Evolutionary conservation across 768 basidiomycete species (phyloP).

Genomic region (Pholiota molesta): DNA sequence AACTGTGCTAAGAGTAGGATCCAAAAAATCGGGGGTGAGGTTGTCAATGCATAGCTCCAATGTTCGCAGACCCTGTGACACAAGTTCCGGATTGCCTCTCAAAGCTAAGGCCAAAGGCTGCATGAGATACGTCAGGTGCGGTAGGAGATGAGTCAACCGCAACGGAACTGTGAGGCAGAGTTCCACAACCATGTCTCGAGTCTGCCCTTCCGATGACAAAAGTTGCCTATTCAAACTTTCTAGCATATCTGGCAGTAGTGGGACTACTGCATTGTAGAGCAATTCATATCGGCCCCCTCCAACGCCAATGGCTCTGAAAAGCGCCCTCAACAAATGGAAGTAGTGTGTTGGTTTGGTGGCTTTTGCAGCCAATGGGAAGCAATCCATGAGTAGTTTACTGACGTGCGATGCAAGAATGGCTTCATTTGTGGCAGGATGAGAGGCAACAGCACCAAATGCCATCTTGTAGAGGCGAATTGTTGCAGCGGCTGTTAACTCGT

Average conservation of each 20-base stretch:
- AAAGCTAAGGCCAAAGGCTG: slow-evolving; percentile 92
- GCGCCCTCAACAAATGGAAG: slow-evolving; percentile 86
- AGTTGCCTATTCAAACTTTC: slow-evolving; percentile 93
- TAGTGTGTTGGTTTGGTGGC: slow-evolving; percentile 91
- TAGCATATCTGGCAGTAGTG: slow-evolving; percentile 95
- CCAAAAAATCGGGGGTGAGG: slow-evolving; percentile 95
- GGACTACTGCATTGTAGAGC: slow-evolving; percentile 94
- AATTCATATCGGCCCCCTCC: slow-evolving; percentile 92
- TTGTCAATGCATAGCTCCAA: slow-evolving; percentile 99
- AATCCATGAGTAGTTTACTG: slow-evolving; percentile 92
- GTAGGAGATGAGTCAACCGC: slow-evolving; percentile 92
- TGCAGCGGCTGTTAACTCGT: slow-evolving; percentile 79
- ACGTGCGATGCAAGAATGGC: slow-evolving; percentile 92
- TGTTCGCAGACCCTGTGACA: slow-evolving; percentile 93
- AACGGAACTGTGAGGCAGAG: slow-evolving; percentile 96
- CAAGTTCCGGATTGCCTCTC: slow-evolving; percentile 83
- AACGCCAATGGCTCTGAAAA: slow-evolving; percentile 93
- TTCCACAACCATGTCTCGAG: slow-evolving; percentile 93
- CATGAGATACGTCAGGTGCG: slow-evolving; percentile 95
- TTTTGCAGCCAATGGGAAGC: slow-evolving; percentile 92
- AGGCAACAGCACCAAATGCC: slow-evolving; percentile 85
- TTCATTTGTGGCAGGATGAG: slow-evolving; percentile 78
- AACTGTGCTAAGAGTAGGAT: slow-evolving; percentile 92
- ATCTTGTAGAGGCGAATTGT: slow-evolving; percentile 94
- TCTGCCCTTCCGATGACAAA: slow-evolving; percentile 77